A percentile compares a stretch with the other conserved stretches of the same genome.
Conservation (phyloP, 2,329 filamentous ascomycete genomes). For the Seiridium unicorne region DNA sequence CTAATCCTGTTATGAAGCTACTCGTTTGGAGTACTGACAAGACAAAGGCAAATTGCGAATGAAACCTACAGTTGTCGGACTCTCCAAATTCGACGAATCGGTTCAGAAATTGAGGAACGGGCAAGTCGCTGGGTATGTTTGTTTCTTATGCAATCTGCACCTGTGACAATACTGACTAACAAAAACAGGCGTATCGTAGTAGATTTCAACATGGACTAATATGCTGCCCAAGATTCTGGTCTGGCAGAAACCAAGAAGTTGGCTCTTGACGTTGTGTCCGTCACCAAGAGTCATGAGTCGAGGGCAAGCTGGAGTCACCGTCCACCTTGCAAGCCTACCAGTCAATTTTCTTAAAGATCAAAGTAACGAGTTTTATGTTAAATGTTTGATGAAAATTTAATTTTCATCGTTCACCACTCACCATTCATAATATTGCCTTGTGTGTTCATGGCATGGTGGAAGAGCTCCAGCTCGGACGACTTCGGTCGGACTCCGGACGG, state of each 20-base stretch:
- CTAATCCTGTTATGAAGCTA: neutral
- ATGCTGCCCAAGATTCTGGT: too few species aligned
- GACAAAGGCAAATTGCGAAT: conserved; percentile 7
- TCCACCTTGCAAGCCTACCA: too few species aligned
- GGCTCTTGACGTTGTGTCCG: too few species aligned
- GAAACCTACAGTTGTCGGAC: conserved; percentile 9
- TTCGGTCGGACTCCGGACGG: neutral
- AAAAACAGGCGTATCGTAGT: conserved; percentile 10
- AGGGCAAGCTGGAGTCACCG: too few species aligned
- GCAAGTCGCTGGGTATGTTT: conserved; percentile 10
- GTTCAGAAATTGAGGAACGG: conserved; percentile 11
- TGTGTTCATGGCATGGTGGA: neutral
- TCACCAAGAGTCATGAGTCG: too few species aligned
- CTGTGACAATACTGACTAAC: neutral
- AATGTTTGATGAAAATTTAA: too few species aligned
- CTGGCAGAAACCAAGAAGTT: too few species aligned
- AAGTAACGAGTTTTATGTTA: too few species aligned
- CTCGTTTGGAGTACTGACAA: neutral
- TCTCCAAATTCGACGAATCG: conserved; percentile 10
- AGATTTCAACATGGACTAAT: conserved; percentile 9
- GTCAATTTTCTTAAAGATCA: too few species aligned
- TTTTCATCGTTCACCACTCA: neutral
- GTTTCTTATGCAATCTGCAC: too few species aligned
- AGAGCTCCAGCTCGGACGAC: neutral
- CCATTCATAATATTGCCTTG: too few species aligned